phyloP scores from a whole-genome alignment of 2,329 filamentous ascomycete genomes.

The Colletotrichum sp. region DNA sequence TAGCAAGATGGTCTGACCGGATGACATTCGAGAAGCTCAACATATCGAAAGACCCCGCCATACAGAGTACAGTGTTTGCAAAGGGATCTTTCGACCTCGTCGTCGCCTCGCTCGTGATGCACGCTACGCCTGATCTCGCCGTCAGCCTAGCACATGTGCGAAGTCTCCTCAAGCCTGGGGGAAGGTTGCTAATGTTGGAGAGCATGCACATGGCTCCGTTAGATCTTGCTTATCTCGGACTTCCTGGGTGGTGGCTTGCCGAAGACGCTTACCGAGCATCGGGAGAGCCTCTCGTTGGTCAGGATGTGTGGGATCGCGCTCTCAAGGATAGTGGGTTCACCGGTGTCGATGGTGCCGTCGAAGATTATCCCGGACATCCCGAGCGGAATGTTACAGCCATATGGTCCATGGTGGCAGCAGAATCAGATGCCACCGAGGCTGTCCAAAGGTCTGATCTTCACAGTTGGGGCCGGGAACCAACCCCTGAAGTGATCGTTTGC shows the following conservation, averaged over 20 bases:
- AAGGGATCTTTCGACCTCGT: slow-evolving; percentile 30
- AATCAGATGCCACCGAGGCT: neutral
- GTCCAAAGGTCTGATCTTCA: neutral
- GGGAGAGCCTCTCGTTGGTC: slow-evolving; percentile 28
- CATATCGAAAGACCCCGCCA: slow-evolving; percentile 30
- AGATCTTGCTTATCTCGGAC: slow-evolving; percentile 30
- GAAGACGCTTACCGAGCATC: slow-evolving; percentile 27
- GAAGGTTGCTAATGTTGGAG: slow-evolving; percentile 25
- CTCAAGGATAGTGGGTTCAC: slow-evolving; percentile 29
- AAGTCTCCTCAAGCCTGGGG: slow-evolving; percentile 33
- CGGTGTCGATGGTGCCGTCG: neutral
- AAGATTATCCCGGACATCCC: neutral
- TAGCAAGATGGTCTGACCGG: slow-evolving; percentile 15
- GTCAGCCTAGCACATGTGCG: slow-evolving; percentile 25
- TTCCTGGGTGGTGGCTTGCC: slow-evolving; percentile 40
- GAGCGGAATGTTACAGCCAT: neutral
- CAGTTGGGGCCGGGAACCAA: neutral
- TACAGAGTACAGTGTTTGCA: slow-evolving; percentile 28
- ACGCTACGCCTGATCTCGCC: slow-evolving; percentile 28
- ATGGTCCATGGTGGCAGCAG: neutral
- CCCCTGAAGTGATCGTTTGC: neutral
- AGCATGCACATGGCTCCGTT: neutral
- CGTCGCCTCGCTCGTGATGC: slow-evolving; percentile 31
- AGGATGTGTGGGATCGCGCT: slow-evolving; percentile 28
- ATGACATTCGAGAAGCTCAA: slow-evolving; percentile 32